Conservation (phyloP, 805 yeast genomes). For the Candida khao-thaluensis region DNA sequence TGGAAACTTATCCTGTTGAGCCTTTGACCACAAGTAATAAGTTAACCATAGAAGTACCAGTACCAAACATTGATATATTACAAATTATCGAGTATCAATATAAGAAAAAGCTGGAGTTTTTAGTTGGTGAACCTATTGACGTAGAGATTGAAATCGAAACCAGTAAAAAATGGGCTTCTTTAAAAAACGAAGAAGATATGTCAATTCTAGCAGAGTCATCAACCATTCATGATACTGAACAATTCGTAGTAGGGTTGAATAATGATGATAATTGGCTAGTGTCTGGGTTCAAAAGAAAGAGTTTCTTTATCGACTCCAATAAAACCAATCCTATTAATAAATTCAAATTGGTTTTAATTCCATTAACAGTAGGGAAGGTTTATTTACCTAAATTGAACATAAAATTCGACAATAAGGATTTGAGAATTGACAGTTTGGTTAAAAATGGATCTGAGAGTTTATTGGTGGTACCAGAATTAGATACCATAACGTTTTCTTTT, state of each 20-base stretch:
- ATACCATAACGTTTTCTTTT: conserved; percentile 60
- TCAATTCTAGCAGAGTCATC: conserved; percentile 27
- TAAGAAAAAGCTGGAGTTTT: conserved; percentile 41
- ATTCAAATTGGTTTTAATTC: conserved; percentile 56
- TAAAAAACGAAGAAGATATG: conserved; percentile 12
- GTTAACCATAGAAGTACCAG: conserved; percentile 40
- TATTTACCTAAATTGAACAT: conserved; percentile 60
- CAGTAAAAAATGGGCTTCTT: conserved; percentile 41
- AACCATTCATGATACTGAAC: conserved; percentile 16
- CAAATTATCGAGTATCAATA: conserved; percentile 54
- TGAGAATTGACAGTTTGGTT: conserved; percentile 58
- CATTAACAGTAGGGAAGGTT: conserved; percentile 73
- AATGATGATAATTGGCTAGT: conserved; percentile 76
- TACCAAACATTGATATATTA: conserved; percentile 60
- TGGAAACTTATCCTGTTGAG: not conserved
- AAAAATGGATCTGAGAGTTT: conserved; percentile 68
- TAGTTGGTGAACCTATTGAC: conserved; percentile 64
- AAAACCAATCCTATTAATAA: conserved; percentile 8
- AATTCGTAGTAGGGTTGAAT: conserved; percentile 47
- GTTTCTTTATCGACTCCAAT: conserved; percentile 38
- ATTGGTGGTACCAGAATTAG: conserved; percentile 68
- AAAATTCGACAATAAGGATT: conserved; percentile 46
- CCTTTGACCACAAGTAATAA: not conserved
- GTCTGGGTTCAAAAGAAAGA: conserved; percentile 64
- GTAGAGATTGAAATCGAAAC: conserved; percentile 45